Evolutionary conservation across 768 basidiomycete species (phyloP), one percentile per base, ranked within the genome.

Genomic region (Phanerochaete sordida): DNA sequence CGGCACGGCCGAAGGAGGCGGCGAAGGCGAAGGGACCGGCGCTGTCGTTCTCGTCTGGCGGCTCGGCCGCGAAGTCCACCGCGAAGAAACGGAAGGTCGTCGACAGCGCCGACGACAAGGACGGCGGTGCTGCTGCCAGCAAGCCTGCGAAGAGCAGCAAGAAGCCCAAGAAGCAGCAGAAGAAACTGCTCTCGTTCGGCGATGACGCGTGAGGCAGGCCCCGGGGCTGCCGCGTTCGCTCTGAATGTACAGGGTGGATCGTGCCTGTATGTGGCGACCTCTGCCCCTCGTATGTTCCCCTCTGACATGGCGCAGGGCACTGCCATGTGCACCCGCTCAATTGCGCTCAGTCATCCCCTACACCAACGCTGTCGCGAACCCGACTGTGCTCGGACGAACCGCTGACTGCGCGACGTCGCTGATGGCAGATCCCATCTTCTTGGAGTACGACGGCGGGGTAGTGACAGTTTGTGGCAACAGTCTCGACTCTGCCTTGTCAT

Each of bases 101-200:
- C 6, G 72, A 68, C 4, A 74, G 74, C 21, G 71, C 63, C 11
- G 60, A 65, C 16, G 72, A 73, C 30, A 72, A 72, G 21, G 70
- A 72, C 33, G 64, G 64, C 19, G 59, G 19, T 4, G 19, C 8
- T 43, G 39, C 19, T 67, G 65, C 33, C 66, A 62, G 62, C 21
- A 68, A 59, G 4, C 51, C 70, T 50, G 70, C 66, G 33, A 70
- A 66, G 1, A 64, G 74, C 12, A 84, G 81, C 69, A 84, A 84
- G 78, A 88, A 86, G 65, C 53, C 74, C 3, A 89, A 86, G 73
- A 78, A 75, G 59, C 66, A 61, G 45, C 71, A 72, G 57, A 81
- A 78, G 67, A 72, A 74, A 46, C 66, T 78, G 37, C 75, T 87
- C 8, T 87, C 85, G 0, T 87, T 87, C 62, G 81, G 79, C 11